A percentile compares a stretch with the other conserved stretches of the same genome.
Conservation (phyloP, 2,329 filamentous ascomycete genomes). For the Microthyrium microscopicum region DNA sequence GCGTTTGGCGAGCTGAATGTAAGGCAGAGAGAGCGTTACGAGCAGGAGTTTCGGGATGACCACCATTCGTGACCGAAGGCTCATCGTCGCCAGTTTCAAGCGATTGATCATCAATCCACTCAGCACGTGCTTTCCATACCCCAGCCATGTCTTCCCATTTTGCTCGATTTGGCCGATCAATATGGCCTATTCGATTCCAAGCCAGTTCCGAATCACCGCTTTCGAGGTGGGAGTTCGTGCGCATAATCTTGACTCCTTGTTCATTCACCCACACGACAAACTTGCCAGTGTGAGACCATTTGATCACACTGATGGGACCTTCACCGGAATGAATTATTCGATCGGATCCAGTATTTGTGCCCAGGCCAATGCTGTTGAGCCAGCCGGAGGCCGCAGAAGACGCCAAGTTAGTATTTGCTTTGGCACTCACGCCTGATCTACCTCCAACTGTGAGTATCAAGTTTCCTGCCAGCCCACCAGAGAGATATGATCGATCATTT, state of each 20-base stretch:
- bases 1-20: constrained; percentile 17
- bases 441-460: constrained; percentile 76
- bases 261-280: constrained; percentile 95
- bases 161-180: constrained; percentile 70
- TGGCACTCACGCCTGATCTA: constrained; percentile 57
- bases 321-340: constrained; percentile 81
- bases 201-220: constrained; percentile 61
- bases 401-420: constrained; percentile 76
- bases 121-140: constrained; percentile 80
- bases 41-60: constrained; percentile 29
- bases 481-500: constrained; percentile 74
- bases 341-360: constrained; percentile 64
- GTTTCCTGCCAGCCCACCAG: constrained; percentile 75
- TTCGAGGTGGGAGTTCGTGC: constrained; percentile 69
- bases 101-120: constrained; percentile 79
- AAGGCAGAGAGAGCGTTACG: constrained; percentile 22
- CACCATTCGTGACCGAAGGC: constrained; percentile 18
- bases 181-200: constrained; percentile 89
- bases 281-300: constrained; percentile 85
- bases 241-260: constrained; percentile 95
- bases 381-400: constrained; percentile 75
- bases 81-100: constrained; percentile 56
- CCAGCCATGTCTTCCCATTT: constrained; percentile 94
- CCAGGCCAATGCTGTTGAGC: constrained; percentile 76
- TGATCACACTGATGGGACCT: constrained; percentile 76